Evolutionary conservation across 2,329 filamentous ascomycete species (phyloP), one percentile per base, ranked within the genome.

Genomic region (Fusarium subtropicale): DNA sequence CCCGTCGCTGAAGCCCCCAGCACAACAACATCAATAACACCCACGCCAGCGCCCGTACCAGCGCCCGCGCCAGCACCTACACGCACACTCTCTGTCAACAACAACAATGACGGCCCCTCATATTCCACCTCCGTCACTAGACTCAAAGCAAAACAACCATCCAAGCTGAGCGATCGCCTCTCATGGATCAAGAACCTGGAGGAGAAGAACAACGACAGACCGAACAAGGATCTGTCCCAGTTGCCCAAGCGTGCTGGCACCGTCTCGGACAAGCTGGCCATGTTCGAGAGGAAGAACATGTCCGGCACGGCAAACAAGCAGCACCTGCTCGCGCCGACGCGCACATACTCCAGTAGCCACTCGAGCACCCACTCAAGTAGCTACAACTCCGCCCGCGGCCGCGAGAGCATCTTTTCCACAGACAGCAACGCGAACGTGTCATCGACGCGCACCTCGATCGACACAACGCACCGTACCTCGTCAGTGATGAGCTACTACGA

Each of bases 401-500:
- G 63, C 10, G 63, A 66, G 31, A 60, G 55, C 1, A 54, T 66
- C 16, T 66, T 66, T n/a, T 66, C 63, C 1, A 56, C 47, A 10
- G 61, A 66, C 6, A 53, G 63, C 15, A 65, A 45, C 0, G 31
- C 47, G 1, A 48, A 36, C 8, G 61, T 46, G 4, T 57, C 61
- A 1, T 66, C 63, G 2, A 50, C 63, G 6, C 63, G 63, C 9
- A 66, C 63, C 12, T 66, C 63, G 0, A 38, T 66, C 4, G 63
- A 66, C 15, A 66, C 63, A 7, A 26, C 61, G n/a, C 55, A 42
- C 9, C 36, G 57, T 3, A 36, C 42, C 8, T 47, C 57, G 15
- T 66, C 63, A 3, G 63, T 66, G 16, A 66, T 66, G 63, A 66
- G 63, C 18, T 60, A 66, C 30, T 66, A 66, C 7, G 63, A 66